phyloP scores from a whole-genome alignment of 257 asterid species.

The Linderniella brevidens region DNA sequence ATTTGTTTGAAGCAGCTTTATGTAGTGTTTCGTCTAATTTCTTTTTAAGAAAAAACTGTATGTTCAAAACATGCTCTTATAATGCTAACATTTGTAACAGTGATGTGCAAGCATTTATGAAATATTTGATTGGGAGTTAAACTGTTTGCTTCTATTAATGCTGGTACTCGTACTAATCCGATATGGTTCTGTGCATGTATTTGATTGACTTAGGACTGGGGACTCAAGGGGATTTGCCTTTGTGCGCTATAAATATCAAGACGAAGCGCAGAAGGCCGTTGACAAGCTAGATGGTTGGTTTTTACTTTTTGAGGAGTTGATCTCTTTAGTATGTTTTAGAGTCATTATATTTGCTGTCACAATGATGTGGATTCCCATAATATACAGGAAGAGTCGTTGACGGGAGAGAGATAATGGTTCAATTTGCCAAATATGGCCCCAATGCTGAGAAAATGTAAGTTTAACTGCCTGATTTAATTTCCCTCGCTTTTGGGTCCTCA shows the following conservation, averaged over 20 bases:
- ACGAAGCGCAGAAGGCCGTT: slow-evolving; percentile 89
- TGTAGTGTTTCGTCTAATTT: too few species aligned
- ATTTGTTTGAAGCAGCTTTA: background rate
- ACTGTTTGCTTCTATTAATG: too few species aligned
- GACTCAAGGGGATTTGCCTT: slow-evolving; percentile 96
- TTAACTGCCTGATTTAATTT: background rate
- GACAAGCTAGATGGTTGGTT: slow-evolving; percentile 85
- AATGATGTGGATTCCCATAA: background rate
- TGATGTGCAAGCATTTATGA: too few species aligned
- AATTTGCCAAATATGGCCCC: slow-evolving; percentile 94
- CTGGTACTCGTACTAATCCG: background rate
- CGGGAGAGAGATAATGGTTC: slow-evolving; percentile 97
- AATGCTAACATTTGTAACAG: background rate
- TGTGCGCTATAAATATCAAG: slow-evolving; percentile 89
- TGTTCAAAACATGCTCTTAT: background rate
- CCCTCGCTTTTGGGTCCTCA: background rate
- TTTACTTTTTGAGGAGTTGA: background rate
- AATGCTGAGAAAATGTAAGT: slow-evolving; percentile 90
- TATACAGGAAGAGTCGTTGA: slow-evolving; percentile 72
- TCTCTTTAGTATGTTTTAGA: background rate
- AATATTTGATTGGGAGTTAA: too few species aligned
- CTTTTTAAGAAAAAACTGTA: background rate
- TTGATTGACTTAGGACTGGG: slow-evolving; percentile 49
- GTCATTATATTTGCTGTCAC: background rate
- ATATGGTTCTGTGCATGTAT: background rate